Percentiles rank a stretch among this genome's conserved stretches.
Conservation (phyloP, 768 basidiomycete species). For the Melanogaster broomeanus region DNA sequence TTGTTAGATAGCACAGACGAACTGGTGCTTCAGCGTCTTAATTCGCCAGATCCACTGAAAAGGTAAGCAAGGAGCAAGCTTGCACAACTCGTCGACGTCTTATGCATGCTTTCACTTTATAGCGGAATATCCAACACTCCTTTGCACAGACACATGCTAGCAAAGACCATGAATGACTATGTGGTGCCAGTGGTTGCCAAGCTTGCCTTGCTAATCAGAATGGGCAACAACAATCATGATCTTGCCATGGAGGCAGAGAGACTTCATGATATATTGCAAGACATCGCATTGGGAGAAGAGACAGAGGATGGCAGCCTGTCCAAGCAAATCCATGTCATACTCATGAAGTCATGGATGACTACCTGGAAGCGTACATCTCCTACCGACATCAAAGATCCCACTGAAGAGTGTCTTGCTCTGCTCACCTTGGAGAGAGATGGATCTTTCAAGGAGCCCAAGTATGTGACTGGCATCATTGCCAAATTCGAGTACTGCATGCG, state of each 20-base stretch:
- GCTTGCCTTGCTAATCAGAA: constrained; percentile 1
- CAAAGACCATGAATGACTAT: constrained; percentile 18
- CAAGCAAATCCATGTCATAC: constrained; percentile 4
- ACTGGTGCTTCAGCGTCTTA: constrained; percentile 6
- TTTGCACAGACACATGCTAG: too few species aligned
- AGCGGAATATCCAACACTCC: constrained; percentile 26
- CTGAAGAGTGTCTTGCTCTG: too few species aligned
- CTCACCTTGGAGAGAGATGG: too few species aligned
- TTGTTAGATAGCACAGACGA: constrained; percentile 1
- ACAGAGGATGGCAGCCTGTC: too few species aligned
- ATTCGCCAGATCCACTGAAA: constrained; percentile 9
- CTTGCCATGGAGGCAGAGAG: too few species aligned
- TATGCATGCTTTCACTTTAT: background rate
- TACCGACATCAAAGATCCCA: too few species aligned
- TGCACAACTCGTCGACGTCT: background rate
- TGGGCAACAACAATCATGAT: too few species aligned
- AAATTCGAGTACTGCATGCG: constrained; percentile 11
- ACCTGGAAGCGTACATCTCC: too few species aligned
- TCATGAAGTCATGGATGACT: constrained; percentile 10
- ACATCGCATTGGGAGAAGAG: too few species aligned
- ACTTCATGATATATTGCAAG: too few species aligned
- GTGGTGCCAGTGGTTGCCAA: background rate
- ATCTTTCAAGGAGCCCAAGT: constrained; percentile 16
- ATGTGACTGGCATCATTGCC: constrained; percentile 6
- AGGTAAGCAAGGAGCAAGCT: too few species aligned